Percentiles rank a stretch among this genome's conserved stretches.
Evolutionary conservation across 1,284 basidiomycete genomes (phyloP).

Genomic region (Ganoderma resinaceum): DNA sequence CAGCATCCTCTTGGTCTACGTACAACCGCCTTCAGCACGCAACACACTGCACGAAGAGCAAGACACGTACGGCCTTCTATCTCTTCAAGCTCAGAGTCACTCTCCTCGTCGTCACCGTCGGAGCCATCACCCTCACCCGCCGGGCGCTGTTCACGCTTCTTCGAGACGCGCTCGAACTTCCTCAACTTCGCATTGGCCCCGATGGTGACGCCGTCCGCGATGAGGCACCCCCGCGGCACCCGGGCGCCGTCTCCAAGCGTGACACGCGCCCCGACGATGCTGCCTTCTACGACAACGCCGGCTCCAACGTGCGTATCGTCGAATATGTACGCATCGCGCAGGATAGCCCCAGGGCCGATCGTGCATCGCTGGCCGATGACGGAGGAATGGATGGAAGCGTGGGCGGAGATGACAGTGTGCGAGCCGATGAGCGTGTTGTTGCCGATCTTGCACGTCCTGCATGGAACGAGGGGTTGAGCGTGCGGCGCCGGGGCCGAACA

Average conservation of each 20-base stretch:
- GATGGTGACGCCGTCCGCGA: slow-evolving; percentile 83
- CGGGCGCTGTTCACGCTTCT: slow-evolving; percentile 46
- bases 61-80: slow-evolving; percentile 62
- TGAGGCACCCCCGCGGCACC: slow-evolving; percentile 74
- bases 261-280: slow-evolving; percentile 83
- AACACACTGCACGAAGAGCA: slow-evolving; percentile 4
- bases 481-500: not conserved
- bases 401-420: slow-evolving; percentile 67
- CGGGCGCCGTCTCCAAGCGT: slow-evolving; percentile 70
- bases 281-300: slow-evolving; percentile 75
- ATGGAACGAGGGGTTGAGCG: slow-evolving; percentile 3
- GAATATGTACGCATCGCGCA: slow-evolving; percentile 84
- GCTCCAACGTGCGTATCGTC: slow-evolving; percentile 83
- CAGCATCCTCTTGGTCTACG: slow-evolving; percentile 51
- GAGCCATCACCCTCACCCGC: slow-evolving; percentile 41
- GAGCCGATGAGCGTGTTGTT: slow-evolving; percentile 85
- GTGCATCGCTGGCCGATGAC: slow-evolving; percentile 80
- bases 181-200: slow-evolving; percentile 75
- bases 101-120: slow-evolving; percentile 46
- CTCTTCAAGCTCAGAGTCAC: slow-evolving; percentile 71
- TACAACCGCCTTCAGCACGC: not conserved
- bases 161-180: slow-evolving; percentile 78
- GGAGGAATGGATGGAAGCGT: slow-evolving; percentile 69
- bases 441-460: slow-evolving; percentile 83
- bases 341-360: slow-evolving; percentile 68